Base-by-base conservation (phyloP, 805 yeast species). In the Myxozyma mucilagina region DNA sequence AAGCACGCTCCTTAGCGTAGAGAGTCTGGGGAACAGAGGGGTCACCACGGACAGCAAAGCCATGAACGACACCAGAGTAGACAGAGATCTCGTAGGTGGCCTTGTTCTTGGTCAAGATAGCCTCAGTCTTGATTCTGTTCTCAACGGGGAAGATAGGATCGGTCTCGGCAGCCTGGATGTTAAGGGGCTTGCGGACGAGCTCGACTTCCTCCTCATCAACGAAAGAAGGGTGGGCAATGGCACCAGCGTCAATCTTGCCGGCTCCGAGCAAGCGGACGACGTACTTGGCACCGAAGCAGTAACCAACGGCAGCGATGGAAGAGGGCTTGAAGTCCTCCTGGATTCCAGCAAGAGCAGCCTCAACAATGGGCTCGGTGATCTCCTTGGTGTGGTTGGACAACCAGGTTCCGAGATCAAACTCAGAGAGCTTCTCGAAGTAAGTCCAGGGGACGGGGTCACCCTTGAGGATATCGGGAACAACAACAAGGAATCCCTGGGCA, bases 231-330 rank as follows among this genome's bases (percentile, higher is more conserved):
- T 92, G 97, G 8, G 94, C 94, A 64, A 83, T 74, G 14, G 93
- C 96, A 69, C 82, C 90, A 16, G 80, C 87, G 63, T 82, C 82
- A 39, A 82, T 80, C 43, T 56, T 59, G 44, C 60, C 67, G 55
- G 58, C 59, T 24, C 73, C 79, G 35, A 83, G 72, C 59, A 85
- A 81, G 61, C 80, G 84, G 59, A 87, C 68, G 38, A 82, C 84
- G 67, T 78, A 85, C 73, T 85, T 87, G 44, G 90, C 96, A 72
- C 97, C 97, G 66, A 79, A 90, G 76, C 97, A 90, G 77, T 90
- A 85, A 29, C 97, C 97, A 60, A 87, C 75, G 20, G 83, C 82
- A 47, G 81, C 84, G 24, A 87, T 61, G 66, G 78, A 83, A 55
- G 76, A 72, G 16, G 83, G 82, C n/a, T 74, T 74, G 57, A 74